Evolutionary conservation across 192 early-diverging fungal species (phyloP), one percentile per base, ranked within the genome.

Genomic region (Mortierella claussenii): DNA sequence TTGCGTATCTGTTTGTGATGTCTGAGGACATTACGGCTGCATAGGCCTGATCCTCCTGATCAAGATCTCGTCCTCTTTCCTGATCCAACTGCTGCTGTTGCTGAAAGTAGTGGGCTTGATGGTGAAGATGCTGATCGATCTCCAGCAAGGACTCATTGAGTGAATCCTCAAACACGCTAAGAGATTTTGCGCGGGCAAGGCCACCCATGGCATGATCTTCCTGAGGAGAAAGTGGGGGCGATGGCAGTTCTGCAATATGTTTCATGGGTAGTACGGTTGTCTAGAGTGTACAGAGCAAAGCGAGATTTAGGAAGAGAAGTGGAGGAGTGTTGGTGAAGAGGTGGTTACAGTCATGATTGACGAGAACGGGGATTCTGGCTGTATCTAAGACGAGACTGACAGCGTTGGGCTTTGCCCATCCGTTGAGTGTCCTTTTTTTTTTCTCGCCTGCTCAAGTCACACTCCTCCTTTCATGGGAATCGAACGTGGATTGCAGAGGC

Each of bases 161-260:
- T 36, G 54, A 21, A 12, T 17, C 30, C 44, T 37, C 54, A 20
- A 26, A 47, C 8, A 60, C 27, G 23, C 31, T n/a, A 2, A 11
- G 12, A 18, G 30, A 2, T 12, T 47, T 34, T 21, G 30, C 20
- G 8, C 18, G 2, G 20, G 26, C 8, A 31, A 49, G 33, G 55
- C 21, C 54, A 34, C 23, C 23, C 34, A 15, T 42, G 2, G 23
- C 60, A 18, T 62, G 13, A 11, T 68, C 36, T 32, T 50, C 37
- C 21, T 61, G 69, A 17, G 67, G 67, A 9, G 67, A 69, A 2
- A 69, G 51, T 1, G 67, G 67, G n/a, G 67, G 67, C 1, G 67
- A 60, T 11, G 67, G 67, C 20, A 69, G 43, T 7, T 31, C 44
- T 0, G 40, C 9, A 20, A 60, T 12, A 28, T 27, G 50, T 18